Conservation (phyloP, 306 rosid species). For the Senna siamea region DNA sequence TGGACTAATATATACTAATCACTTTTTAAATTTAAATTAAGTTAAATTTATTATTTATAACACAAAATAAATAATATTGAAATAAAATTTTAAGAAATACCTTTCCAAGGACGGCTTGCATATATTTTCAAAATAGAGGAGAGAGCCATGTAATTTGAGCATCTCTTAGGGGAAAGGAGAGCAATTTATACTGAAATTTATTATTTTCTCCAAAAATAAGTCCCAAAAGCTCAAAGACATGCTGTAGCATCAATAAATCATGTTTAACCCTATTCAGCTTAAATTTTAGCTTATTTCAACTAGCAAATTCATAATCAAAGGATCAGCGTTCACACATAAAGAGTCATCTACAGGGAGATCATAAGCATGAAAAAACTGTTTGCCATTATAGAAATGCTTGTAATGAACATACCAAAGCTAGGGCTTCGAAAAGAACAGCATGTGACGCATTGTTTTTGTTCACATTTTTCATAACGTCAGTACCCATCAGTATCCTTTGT, state of each 20-base stretch:
- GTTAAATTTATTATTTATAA: too few species aligned
- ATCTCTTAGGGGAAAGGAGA: too few species aligned
- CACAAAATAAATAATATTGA: too few species aligned
- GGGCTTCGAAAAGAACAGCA: conserved; percentile 88
- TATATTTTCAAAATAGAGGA: too few species aligned
- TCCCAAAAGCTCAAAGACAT: background rate
- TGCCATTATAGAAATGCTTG: background rate
- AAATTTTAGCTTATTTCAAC: conserved; percentile 12
- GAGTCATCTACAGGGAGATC: background rate
- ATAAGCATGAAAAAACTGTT: background rate
- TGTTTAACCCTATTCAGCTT: background rate
- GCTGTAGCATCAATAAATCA: background rate
- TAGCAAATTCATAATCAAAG: conserved; percentile 13
- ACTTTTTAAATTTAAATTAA: too few species aligned
- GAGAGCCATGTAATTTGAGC: too few species aligned
- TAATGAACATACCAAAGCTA: conserved; percentile 67
- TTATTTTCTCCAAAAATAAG: background rate
- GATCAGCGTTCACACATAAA: background rate
- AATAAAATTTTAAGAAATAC: too few species aligned
- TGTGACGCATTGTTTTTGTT: conserved; percentile 85
- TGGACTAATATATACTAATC: too few species aligned
- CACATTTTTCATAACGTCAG: conserved; percentile 83
- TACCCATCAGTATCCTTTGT: conserved; percentile 82
- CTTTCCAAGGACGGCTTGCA: too few species aligned
- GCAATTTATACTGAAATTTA: background rate